Evolutionary conservation across 805 yeast genomes (phyloP).

Genomic region (Yarrowia osloensis): DNA sequence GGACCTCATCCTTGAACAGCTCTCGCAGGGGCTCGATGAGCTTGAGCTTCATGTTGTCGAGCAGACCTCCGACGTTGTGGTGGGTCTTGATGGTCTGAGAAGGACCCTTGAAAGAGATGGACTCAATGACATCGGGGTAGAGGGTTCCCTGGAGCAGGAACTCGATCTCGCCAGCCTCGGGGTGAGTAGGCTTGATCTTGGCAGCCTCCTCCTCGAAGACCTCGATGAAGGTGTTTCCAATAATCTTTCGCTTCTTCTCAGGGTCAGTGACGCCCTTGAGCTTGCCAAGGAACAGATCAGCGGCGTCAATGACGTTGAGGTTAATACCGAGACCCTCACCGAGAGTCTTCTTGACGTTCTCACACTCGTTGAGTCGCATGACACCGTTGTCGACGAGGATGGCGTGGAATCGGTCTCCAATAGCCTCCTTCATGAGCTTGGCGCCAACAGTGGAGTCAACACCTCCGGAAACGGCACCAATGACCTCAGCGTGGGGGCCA

Average conservation of each 20-base stretch:
- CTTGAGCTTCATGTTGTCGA: conserved; percentile 97
- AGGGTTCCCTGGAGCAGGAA: conserved; percentile 94
- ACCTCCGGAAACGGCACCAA: conserved; percentile 99
- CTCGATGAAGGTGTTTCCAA: conserved; percentile 96
- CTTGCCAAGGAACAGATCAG: conserved; percentile 81
- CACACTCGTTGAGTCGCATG: conserved; percentile 92
- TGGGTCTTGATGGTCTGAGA: conserved; percentile 99
- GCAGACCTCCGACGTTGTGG: conserved; percentile 97
- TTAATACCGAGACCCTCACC: conserved; percentile 93
- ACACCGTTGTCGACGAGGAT: conserved; percentile 97
- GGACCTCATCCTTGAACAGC: conserved; percentile 97
- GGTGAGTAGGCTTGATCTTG: conserved; percentile 72
- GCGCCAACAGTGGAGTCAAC: conserved; percentile 99
- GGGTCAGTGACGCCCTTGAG: conserved; percentile 96
- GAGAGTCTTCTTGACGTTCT: conserved; percentile 80
- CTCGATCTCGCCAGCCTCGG: conserved; percentile 84
- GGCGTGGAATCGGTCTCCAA: conserved; percentile 98
- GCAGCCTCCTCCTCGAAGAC: conserved; percentile 97
- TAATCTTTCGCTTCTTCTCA: conserved; percentile 97
- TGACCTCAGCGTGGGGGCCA: conserved; percentile 97
- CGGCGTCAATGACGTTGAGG: conserved; percentile 90
- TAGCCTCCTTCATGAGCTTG: conserved; percentile 95
- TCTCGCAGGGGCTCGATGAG: conserved; percentile 98
- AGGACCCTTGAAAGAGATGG: conserved; percentile 98
- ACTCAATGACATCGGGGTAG: conserved; percentile 98